These are phyloP conservation scores for Bjerkandera adusta DNA, from an alignment of 1,284 basidiomycete species.

Conservation along the genomic window DNA sequence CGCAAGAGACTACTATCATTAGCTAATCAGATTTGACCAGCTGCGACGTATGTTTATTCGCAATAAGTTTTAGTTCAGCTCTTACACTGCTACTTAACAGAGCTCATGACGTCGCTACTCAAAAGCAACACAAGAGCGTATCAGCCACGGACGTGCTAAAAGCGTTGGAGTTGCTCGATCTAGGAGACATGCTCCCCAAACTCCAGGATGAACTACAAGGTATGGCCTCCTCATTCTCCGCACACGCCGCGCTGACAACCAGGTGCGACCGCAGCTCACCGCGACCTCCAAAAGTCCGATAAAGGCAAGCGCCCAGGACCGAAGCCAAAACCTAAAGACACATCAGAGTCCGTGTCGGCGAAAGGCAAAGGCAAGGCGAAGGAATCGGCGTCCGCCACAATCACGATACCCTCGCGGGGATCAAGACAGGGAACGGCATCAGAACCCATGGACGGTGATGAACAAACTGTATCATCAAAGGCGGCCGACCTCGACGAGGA, in stretches of 20 bases:
- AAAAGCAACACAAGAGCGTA: constrained; percentile 86
- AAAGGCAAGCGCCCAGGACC: constrained; percentile 45
- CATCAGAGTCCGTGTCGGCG: constrained; percentile 20
- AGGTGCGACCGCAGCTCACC: constrained; percentile 45
- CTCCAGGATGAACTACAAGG: constrained; percentile 75
- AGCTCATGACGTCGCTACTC: constrained; percentile 83
- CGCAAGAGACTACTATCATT: too few relatives aligned
- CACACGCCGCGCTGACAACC: too few relatives aligned
- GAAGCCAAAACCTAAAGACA: constrained; percentile 33
- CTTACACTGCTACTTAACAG: constrained; percentile 34
- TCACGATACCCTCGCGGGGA: constrained; percentile 21
- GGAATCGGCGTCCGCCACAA: constrained; percentile 23
- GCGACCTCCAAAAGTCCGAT: constrained; percentile 54
- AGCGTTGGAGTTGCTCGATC: constrained; percentile 79
- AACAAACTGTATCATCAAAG: constrained; percentile 15
- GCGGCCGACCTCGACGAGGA: constrained; percentile 21
- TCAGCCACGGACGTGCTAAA: constrained; percentile 87
- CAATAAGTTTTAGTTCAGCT: not conserved
- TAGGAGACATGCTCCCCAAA: constrained; percentile 69
- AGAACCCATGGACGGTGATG: constrained; percentile 20
- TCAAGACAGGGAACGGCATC: constrained; percentile 12
- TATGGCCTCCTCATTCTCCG: constrained; percentile 29
- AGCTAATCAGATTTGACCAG: too few relatives aligned
- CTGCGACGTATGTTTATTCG: constrained; percentile 57
- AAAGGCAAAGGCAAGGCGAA: constrained; percentile 27